Conservation (phyloP, 2,329 filamentous ascomycete genomes). For the Nemania sp. region DNA sequence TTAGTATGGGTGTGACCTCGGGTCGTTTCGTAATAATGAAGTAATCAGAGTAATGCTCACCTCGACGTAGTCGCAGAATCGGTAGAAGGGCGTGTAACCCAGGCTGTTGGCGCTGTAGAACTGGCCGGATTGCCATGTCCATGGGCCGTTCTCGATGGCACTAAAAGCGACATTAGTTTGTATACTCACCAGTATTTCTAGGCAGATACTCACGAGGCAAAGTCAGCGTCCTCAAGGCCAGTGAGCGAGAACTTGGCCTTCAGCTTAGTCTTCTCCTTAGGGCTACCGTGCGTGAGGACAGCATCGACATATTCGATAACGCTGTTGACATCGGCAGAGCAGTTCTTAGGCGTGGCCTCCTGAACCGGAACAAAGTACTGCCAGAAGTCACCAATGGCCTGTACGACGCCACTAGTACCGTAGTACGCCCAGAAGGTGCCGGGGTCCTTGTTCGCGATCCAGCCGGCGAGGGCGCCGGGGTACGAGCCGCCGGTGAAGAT, state of each 20-base stretch:
- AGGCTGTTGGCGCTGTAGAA: slow-evolving; percentile 59
- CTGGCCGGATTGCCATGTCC: slow-evolving; percentile 67
- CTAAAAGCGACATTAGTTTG: slow-evolving; percentile 26
- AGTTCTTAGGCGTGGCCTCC: slow-evolving; percentile 67
- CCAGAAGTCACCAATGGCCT: slow-evolving; percentile 66
- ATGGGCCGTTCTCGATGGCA: slow-evolving; percentile 67
- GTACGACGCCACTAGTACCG: slow-evolving; percentile 66
- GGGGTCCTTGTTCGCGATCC: slow-evolving; percentile 62
- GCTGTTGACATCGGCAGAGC: slow-evolving; percentile 62
- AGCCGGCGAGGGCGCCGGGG: slow-evolving; percentile 65
- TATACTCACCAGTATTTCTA: neutral
- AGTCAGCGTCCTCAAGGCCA: slow-evolving; percentile 60
- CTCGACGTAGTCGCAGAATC: slow-evolving; percentile 64
- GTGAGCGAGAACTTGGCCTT: slow-evolving; percentile 64
- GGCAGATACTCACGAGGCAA: slow-evolving; percentile 51
- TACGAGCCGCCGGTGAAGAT: slow-evolving; percentile 67
- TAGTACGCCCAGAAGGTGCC: slow-evolving; percentile 72
- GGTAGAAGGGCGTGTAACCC: slow-evolving; percentile 60
- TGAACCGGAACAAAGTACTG: slow-evolving; percentile 67
- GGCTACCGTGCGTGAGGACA: slow-evolving; percentile 55
- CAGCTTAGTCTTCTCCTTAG: slow-evolving; percentile 56
- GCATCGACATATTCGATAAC: slow-evolving; percentile 66
- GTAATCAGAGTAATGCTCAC: slow-evolving; percentile 17
- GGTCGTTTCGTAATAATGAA: neutral
- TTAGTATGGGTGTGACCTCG: slow-evolving; percentile 7